Evolutionary conservation across 495 filamentous ascomycete species (phyloP).

Genomic region (Amniculicola lignicola): DNA sequence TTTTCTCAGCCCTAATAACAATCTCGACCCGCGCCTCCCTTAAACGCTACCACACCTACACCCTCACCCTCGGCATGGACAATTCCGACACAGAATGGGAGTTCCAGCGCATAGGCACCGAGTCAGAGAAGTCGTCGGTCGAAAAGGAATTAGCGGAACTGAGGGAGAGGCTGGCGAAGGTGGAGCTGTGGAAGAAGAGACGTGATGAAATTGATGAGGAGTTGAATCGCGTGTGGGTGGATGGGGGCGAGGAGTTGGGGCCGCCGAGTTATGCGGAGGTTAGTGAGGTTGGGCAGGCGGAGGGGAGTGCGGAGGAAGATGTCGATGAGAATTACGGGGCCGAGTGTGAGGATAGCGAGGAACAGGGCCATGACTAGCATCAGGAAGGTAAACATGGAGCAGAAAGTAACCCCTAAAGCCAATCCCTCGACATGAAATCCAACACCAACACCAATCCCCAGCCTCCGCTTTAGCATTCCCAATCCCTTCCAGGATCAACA

Average conservation of each 20-base stretch:
- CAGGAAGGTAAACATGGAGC: background rate
- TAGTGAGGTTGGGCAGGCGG: background rate
- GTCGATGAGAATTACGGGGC: background rate
- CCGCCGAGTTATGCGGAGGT: conserved; percentile 36
- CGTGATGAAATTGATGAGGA: conserved; percentile 72
- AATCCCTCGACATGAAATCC: too few relatives aligned
- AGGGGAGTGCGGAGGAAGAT: background rate
- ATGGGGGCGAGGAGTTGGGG: conserved; percentile 39
- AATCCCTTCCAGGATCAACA: too few relatives aligned
- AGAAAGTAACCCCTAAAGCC: too few relatives aligned
- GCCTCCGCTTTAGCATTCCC: too few relatives aligned
- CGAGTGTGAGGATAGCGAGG: background rate
- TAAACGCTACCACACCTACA: conserved; percentile 92
- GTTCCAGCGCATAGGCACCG: conserved; percentile 88
- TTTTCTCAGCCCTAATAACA: conserved; percentile 67
- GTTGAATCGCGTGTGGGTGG: conserved; percentile 59
- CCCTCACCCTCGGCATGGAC: conserved; percentile 75
- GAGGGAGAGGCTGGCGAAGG: conserved; percentile 70
- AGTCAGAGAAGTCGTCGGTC: conserved; percentile 83
- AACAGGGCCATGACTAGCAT: background rate
- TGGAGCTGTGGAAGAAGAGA: conserved; percentile 78
- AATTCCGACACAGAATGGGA: conserved; percentile 68
- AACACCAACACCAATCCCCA: too few relatives aligned
- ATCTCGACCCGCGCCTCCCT: conserved; percentile 89
- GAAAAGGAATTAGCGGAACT: conserved; percentile 85